These are phyloP conservation scores for Talaromyces stipitatus DNA, from an alignment of 495 filamentous ascomycete species.

Conservation along the genomic window DNA sequence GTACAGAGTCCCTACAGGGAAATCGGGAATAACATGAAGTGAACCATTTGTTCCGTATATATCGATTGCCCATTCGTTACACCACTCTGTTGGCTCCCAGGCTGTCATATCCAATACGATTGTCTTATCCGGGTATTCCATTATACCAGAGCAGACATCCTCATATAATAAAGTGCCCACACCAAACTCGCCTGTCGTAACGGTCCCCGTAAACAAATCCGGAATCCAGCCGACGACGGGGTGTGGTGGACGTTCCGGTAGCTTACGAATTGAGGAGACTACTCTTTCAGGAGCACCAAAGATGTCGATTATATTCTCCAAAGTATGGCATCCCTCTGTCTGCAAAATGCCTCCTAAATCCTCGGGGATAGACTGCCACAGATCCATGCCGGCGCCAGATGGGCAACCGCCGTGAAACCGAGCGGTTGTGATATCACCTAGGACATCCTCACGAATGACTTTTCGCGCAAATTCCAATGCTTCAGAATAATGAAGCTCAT, in stretches of 20 bases:
- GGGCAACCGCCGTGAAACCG: slow-evolving; percentile 15
- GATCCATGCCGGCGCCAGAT: slow-evolving; percentile 10
- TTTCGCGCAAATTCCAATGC: slow-evolving; percentile 10
- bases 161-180: slow-evolving; percentile 11
- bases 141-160: slow-evolving; percentile 10
- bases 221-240: slow-evolving; percentile 5
- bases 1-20: slow-evolving; percentile 8
- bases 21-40: slow-evolving; percentile 11
- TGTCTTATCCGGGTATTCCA: slow-evolving; percentile 10
- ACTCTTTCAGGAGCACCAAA: slow-evolving; percentile 9
- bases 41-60: slow-evolving; percentile 12
- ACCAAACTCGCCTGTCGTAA: slow-evolving; percentile 1
- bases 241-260: slow-evolving; percentile 6
- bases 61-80: slow-evolving; percentile 14
- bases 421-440: slow-evolving; percentile 11
- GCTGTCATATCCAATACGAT: slow-evolving; percentile 10
- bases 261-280: slow-evolving; percentile 12
- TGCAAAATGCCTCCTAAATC: slow-evolving; percentile 10
- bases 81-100: slow-evolving; percentile 13
- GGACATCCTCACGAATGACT: slow-evolving; percentile 3
- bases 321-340: slow-evolving; percentile 8
- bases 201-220: slow-evolving; percentile 2
- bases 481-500: slow-evolving; percentile 12
- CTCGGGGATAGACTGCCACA: slow-evolving; percentile 8
- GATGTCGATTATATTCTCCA: slow-evolving; percentile 9